phyloP scores from a whole-genome alignment of 257 asterid genomes.

The Petunia axillaris region DNA sequence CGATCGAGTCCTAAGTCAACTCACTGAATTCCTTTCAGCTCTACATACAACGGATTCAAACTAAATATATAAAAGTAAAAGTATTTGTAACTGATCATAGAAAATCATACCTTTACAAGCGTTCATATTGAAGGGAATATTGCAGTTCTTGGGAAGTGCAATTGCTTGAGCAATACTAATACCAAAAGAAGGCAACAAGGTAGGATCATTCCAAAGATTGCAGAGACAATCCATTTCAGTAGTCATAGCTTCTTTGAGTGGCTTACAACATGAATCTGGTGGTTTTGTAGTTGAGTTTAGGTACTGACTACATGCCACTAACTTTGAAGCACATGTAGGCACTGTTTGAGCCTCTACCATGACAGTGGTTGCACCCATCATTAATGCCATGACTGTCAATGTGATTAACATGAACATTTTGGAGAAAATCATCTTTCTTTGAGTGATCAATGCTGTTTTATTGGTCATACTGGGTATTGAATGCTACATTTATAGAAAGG shows the following conservation, averaged over 20 bases:
- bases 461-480: too few species aligned
- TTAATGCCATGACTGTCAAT: slow-evolving; percentile 22
- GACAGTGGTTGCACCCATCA: slow-evolving; percentile 23
- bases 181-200: not conserved
- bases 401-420: not conserved
- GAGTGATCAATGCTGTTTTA: too few species aligned
- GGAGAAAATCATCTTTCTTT: slow-evolving; percentile 32
- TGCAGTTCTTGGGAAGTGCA: slow-evolving; percentile 44
- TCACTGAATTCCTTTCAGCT: too few species aligned
- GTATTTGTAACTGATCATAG: too few species aligned
- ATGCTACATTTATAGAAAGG: too few species aligned
- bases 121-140: slow-evolving; percentile 34
- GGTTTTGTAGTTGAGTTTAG: slow-evolving; percentile 45
- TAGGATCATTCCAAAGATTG: slow-evolving; percentile 35
- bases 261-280: slow-evolving; percentile 43
- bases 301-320: slow-evolving; percentile 35
- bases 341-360: slow-evolving; percentile 39
- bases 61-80: too few species aligned
- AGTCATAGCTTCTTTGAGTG: slow-evolving; percentile 41
- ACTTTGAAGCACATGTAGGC: slow-evolving; percentile 38
- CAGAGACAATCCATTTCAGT: slow-evolving; percentile 56
- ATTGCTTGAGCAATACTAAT: slow-evolving; percentile 53
- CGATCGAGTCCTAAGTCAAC: too few species aligned
- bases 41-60: too few species aligned
- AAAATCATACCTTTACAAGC: slow-evolving; percentile 43